Evolutionary conservation across 345 rosid genomes (phyloP), one percentile per base, ranked within the genome.

Genomic region (Eucalyptus regnans): DNA sequence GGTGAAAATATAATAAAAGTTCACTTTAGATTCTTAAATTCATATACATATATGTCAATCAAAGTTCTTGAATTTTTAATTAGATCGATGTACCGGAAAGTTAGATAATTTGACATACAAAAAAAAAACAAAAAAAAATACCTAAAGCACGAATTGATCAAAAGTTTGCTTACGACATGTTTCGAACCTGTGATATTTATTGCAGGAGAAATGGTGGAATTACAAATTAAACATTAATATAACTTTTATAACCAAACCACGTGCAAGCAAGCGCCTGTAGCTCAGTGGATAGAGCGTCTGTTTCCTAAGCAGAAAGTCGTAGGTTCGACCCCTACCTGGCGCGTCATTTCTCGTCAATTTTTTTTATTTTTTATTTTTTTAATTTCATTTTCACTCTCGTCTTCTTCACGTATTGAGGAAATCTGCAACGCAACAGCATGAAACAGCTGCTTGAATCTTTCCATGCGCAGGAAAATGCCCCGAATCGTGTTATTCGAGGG

Each of bases 231-330:
- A 20, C 0, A 1, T 52, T 7, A 8, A 52, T 20, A 52, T 52
- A 18, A 8, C 0, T 20, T 52, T 52, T 52, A 8, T 52, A 52
- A 60, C 31, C 14, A 25, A 11, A 11, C 6, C 0, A 0, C 4
- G 0, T 0, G 8, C 29, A 11, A 41, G 14, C 7, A 4, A 33
- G 96, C 96, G 95, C 96, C 92, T 94, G 97, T 95, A 96, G 99
- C 98, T 96, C 99, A 96, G 98, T 96, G 97, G 97, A 96, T 96
- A 96, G 97, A 96, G 99, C 98, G 96, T 96, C 96, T 95, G 96
- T 90, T 96, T 96, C 98, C 98, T 96, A 96, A 96, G 98, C 96
- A 94, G 98, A 96, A 96, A 95, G 99, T 89, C 97, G 96, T 90
- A 96, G 95, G 95, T 96, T 96, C 98, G 96, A 96, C 95, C 99